Evolutionary conservation across 768 basidiomycete genomes (phyloP), one percentile per base, ranked within the genome.

Genomic region (Fomitopsis serialis): DNA sequence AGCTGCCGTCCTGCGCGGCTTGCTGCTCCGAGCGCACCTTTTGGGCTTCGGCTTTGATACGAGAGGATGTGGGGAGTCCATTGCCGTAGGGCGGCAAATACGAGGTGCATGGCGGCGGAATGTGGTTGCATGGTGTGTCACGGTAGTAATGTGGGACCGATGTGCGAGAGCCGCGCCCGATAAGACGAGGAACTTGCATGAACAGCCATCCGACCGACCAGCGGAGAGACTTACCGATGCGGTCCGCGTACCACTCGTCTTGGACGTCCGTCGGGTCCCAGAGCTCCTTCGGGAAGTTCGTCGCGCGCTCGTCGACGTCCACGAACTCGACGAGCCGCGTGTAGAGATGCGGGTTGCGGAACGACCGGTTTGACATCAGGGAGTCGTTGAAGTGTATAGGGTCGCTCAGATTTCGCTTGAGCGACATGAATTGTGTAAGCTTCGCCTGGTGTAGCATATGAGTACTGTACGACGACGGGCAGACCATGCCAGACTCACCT

Each of bases 321-420:
- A 97, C 85, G 65, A 95, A 97, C 64, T 97, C 92, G 57, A 99
- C 95, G 2, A 99, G 81, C 61, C 93, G 93, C 12, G 90, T 77
- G 68, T 96, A 97, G n/a, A 98, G 80, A 63, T 97, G 92, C 0
- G 96, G 96, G 63, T 99, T 99, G 24, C 93, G 84, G 71, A 98
- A 99, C 3, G 92, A 85, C 42, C 92, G 85, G 59, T 89, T 92
- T 8, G 85, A 82, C 85, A 98, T 92, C 40, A 99, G 79, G 1
- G 91, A 91, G 68, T 97, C 93, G 67, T 98, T 99, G 74, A 97
- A 98, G 68, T 97, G 94, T 60, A 85, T 84, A 1, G 89, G 87
- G 61, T 80, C 78, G 1, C 56, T 55, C 10, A 80, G 64, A 61
- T 85, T 78, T 25, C 74, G 69, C 66, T 93, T 92, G 45, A 98